Conservation (phyloP, 768 basidiomycete species). For the Trametes villosa region DNA sequence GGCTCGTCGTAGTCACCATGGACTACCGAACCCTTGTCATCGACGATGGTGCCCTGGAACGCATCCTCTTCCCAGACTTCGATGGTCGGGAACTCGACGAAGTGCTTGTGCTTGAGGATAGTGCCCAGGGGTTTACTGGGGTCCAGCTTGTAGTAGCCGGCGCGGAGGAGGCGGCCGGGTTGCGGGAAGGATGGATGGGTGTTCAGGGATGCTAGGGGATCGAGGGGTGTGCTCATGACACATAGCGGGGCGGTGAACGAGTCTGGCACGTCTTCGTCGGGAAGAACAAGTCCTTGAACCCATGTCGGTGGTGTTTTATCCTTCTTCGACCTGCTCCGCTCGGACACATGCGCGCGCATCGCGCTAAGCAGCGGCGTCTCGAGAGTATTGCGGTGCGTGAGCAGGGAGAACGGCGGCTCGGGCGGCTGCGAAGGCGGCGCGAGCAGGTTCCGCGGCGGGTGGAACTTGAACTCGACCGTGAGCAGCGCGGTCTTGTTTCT, state of each 20-base stretch:
- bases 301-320: constrained; percentile 54
- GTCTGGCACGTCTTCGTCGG: constrained; percentile 59
- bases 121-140: constrained; percentile 48
- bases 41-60: constrained; percentile 65
- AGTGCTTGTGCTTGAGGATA: constrained; percentile 61
- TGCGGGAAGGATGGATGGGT: constrained; percentile 14
- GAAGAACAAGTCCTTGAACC: constrained; percentile 56
- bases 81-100: constrained; percentile 85
- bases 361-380: constrained; percentile 53
- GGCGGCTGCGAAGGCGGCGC: constrained; percentile 41
- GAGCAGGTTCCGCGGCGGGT: constrained; percentile 54
- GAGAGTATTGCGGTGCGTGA: constrained; percentile 68
- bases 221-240: constrained; percentile 55
- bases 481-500: constrained; percentile 72
- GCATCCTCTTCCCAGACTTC: constrained; percentile 68
- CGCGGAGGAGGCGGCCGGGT: constrained; percentile 30
- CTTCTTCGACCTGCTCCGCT: constrained; percentile 48
- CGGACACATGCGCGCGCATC: constrained; percentile 51
- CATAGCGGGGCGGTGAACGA: constrained; percentile 61
- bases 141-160: constrained; percentile 63
- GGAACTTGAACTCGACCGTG: constrained; percentile 74
- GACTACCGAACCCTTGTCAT: constrained; percentile 52
- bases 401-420: constrained; percentile 49
- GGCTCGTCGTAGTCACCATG: constrained; percentile 37
- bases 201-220: constrained; percentile 35